phyloP scores from a whole-genome alignment of 805 yeast species.

The Kodamaea neixiangensis region DNA sequence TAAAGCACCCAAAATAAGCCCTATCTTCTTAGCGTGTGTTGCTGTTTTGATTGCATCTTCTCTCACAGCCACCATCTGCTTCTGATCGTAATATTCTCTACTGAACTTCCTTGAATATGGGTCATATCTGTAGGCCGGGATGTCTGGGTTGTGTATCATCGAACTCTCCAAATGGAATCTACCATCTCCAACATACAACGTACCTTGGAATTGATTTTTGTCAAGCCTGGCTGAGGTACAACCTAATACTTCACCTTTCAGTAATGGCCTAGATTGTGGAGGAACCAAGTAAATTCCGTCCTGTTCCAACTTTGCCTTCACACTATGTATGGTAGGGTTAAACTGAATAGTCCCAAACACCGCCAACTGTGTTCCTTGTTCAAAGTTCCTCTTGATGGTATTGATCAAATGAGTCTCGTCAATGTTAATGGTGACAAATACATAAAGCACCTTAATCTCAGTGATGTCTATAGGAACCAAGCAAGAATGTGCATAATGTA shows the following conservation, averaged over 20 bases:
- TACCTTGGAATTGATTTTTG: constrained; percentile 64
- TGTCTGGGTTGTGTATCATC: constrained; percentile 93
- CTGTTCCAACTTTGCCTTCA: constrained; percentile 58
- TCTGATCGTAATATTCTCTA: constrained; percentile 82
- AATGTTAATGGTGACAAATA: constrained; percentile 89
- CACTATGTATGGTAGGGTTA: constrained; percentile 88
- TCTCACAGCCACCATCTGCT: constrained; percentile 74
- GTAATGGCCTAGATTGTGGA: constrained; percentile 90
- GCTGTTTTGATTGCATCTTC: constrained; percentile 73
- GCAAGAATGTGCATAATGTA: constrained; percentile 97
- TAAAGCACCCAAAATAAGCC: constrained; percentile 85
- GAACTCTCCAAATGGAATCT: constrained; percentile 93
- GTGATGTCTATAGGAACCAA: constrained; percentile 94
- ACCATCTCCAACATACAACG: constrained; percentile 95
- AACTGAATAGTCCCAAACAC: constrained; percentile 95
- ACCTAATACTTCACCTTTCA: constrained; percentile 95
- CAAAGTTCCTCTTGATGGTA: constrained; percentile 73
- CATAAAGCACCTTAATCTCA: constrained; percentile 85
- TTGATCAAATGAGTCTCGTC: constrained; percentile 80
- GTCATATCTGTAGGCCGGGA: constrained; percentile 92
- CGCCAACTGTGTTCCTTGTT: constrained; percentile 66
- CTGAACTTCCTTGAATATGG: constrained; percentile 94
- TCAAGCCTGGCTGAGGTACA: constrained; percentile 89
- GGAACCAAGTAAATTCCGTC: constrained; percentile 65
- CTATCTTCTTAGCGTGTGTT: constrained; percentile 60